A percentile compares a stretch with the other conserved stretches of the same genome.
These are phyloP conservation scores for Rubia peregrina DNA, from an alignment of 305 asterid genomes.

Conservation along the genomic window DNA sequence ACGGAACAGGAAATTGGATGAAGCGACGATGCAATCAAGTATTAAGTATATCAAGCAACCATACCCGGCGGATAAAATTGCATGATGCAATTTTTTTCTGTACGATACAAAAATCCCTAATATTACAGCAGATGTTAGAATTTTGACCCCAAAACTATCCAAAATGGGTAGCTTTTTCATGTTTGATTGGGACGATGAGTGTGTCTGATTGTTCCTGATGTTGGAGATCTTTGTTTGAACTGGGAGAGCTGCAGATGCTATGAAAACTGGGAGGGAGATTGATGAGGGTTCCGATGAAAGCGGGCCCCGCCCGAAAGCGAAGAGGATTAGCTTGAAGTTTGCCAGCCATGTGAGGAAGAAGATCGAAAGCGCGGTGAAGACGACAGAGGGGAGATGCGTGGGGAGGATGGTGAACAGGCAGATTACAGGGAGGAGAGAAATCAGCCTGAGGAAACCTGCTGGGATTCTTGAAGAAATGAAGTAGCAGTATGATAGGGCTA, in stretches of 20 bases:
- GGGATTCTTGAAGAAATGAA: constrained; percentile 33
- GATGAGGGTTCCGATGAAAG: constrained; percentile 18
- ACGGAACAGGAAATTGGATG: constrained; percentile 37
- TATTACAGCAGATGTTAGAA: not conserved
- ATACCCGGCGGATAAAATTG: not conserved
- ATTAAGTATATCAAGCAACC: not conserved
- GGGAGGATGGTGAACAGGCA: constrained; percentile 57
- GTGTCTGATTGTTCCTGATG: not conserved
- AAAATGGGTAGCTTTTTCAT: not conserved
- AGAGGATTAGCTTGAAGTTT: constrained; percentile 63
- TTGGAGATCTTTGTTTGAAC: constrained; percentile 29
- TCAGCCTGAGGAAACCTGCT: constrained; percentile 36
- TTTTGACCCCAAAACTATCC: constrained; percentile 32
- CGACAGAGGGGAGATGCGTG: constrained; percentile 32
- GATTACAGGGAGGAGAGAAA: constrained; percentile 46
- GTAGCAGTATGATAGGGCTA: constrained; percentile 27
- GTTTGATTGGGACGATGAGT: not conserved
- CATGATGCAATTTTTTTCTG: not conserved
- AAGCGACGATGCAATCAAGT: constrained; percentile 17
- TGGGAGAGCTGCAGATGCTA: constrained; percentile 42
- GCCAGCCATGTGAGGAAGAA: constrained; percentile 65
- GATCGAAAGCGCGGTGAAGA: constrained; percentile 32
- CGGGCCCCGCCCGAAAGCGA: constrained; percentile 43
- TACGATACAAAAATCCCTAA: not conserved
- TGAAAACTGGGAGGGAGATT: constrained; percentile 6